Evolutionary conservation across 805 yeast species (phyloP), one percentile per base, ranked within the genome.

Genomic region (Priceomyces carsonii): DNA sequence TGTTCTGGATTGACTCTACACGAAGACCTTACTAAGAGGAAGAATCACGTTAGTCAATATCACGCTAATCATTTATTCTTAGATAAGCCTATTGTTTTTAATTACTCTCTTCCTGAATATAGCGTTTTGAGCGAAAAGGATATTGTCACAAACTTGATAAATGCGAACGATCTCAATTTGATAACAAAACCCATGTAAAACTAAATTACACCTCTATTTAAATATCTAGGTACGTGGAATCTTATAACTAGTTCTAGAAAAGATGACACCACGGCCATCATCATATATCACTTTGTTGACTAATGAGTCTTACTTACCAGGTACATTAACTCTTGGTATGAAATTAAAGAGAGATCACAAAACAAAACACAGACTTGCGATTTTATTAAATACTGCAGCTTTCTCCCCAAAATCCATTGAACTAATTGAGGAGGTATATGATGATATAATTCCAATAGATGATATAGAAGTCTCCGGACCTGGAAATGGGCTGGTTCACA

Each of bases 251-350:
- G 35, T 53, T 48, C 42, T 55, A 53, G 6, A 29, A 5, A 16
- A 12, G 21, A 29, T 29, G 33, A 19, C 24, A 9, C n/a, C n/a
- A n/a, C 15, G 19, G 15, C 15, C 24, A 8, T 29, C 33, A 5
- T 23, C 33, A 12, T 29, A 19, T 15, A 21, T 66, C 33, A 69
- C 81, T 1, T 59, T 77, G 16, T 57, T 79, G 19, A 79, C 73
- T 51, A 64, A 74, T 17, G 55, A 71, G 12, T 65, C 66, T 23
- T 79, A 79, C 51, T 52, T 79, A 17, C 79, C 83, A 1, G 85
- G 85, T 13, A 75, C 79, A 0, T 57, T 78, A 20, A 74, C 77
- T 1, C 51, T 79, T 24, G 82, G 76, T 14, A 43, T 72, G 6
- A 55, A 51, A 3, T 20, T 57, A 8, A 47, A 45, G 19, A 46